These are phyloP conservation scores for Citrus cavaleriei DNA, from an alignment of 345 rosid species.

Conservation along the genomic window DNA sequence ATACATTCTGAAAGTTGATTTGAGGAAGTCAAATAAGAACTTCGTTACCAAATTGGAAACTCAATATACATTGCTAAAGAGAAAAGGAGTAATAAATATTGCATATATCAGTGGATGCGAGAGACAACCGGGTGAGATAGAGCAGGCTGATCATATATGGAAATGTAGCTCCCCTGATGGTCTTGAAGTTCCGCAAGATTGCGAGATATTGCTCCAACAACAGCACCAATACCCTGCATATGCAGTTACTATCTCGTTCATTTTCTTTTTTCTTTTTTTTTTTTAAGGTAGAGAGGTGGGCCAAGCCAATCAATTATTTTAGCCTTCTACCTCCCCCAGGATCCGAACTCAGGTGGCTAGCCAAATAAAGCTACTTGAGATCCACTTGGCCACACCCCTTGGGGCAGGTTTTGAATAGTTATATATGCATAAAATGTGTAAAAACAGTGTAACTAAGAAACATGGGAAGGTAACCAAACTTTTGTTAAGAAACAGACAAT, in stretches of 20 bases:
- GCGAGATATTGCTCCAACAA: constrained; percentile 75
- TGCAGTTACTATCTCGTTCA: constrained; percentile 4
- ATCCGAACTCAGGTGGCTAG: no score
- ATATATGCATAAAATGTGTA: constrained; percentile 8
- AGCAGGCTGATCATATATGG: constrained; percentile 75
- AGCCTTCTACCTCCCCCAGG: no score
- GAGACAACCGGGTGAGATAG: constrained; percentile 51
- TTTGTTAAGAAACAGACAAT: not conserved
- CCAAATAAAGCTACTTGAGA: no score
- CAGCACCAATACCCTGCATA: constrained; percentile 77
- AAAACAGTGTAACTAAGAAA: not conserved
- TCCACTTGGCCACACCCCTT: no score
- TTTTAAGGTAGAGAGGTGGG: no score
- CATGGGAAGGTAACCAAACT: not conserved
- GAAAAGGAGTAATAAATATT: not conserved
- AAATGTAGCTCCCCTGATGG: constrained; percentile 62
- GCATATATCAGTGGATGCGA: constrained; percentile 12
- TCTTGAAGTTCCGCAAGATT: constrained; percentile 77
- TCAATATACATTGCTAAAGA: not conserved
- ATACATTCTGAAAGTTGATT: no score
- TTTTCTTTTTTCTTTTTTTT: no score
- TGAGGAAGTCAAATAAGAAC: not conserved
- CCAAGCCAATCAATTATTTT: no score
- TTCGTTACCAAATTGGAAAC: not conserved
- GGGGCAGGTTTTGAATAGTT: not conserved